Evolutionary conservation across 139 green algal species (phyloP).

Genomic region (Chlamydomonas schloesseri): DNA sequence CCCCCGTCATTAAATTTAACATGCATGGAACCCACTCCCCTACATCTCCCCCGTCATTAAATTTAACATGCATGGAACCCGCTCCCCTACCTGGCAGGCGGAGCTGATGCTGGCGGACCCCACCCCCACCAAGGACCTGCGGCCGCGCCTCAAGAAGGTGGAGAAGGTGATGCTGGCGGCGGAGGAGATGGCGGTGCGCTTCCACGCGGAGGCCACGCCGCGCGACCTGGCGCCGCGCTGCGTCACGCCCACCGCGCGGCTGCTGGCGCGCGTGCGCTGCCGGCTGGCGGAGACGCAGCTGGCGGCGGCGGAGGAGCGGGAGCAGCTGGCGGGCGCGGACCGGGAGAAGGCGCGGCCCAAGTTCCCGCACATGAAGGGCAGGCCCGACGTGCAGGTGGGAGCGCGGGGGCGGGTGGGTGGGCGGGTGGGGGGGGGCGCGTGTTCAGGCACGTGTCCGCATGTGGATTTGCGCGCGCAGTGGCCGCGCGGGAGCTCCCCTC

Average conservation of each 20-base stretch:
- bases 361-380: slow-evolving; percentile 25
- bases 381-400: not conserved
- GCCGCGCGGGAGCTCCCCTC: no score
- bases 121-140: slow-evolving; percentile 48
- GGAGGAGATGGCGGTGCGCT: slow-evolving; percentile 56
- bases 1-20: no score
- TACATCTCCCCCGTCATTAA: no score
- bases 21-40: no score
- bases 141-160: slow-evolving; percentile 54
- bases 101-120: slow-evolving; percentile 51
- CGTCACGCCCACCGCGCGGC: slow-evolving; percentile 35
- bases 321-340: slow-evolving; percentile 50
- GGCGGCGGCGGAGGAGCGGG: slow-evolving; percentile 38
- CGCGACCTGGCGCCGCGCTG: slow-evolving; percentile 50
- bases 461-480: no score
- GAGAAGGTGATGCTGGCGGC: slow-evolving; percentile 53
- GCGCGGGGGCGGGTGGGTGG: not conserved
- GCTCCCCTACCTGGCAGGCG: not conserved
- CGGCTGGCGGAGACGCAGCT: slow-evolving; percentile 52
- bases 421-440: no score
- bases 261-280: slow-evolving; percentile 50
- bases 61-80: no score
- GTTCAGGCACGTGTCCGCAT: no score
- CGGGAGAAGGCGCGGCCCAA: slow-evolving; percentile 48
- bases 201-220: slow-evolving; percentile 33